These are phyloP conservation scores for Aspergillus sp. DNA, from an alignment of 2,329 filamentous ascomycete genomes.

Conservation along the genomic window DNA sequence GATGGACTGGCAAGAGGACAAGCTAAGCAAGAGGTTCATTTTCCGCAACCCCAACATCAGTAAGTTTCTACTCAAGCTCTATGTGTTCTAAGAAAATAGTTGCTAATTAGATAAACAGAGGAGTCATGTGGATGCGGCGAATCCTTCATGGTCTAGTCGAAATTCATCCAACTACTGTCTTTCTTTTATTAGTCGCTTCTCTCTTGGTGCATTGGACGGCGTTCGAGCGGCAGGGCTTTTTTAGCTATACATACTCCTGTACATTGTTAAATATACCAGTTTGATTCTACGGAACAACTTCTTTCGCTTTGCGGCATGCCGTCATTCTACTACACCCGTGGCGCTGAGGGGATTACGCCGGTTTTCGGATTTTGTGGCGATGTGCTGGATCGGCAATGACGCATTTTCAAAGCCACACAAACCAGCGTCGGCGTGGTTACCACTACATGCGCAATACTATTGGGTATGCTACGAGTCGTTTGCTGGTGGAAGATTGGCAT, in stretches of 20 bases:
- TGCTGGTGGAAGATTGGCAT: too few relatives aligned
- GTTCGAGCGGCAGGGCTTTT: slow-evolving; percentile 15
- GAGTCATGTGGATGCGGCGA: slow-evolving; percentile 94
- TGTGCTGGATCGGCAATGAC: not conserved
- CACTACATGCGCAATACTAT: too few relatives aligned
- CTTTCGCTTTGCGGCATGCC: slow-evolving; percentile 6
- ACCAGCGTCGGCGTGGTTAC: too few relatives aligned
- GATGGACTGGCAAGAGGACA: slow-evolving; percentile 98
- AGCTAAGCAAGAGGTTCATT: slow-evolving; percentile 82
- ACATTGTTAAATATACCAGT: slow-evolving; percentile 5
- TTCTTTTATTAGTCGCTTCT: slow-evolving; percentile 7
- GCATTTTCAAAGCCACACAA: not conserved
- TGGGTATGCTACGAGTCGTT: too few relatives aligned
- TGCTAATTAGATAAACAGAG: slow-evolving; percentile 50
- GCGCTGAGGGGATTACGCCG: too few relatives aligned
- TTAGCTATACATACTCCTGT: slow-evolving; percentile 6
- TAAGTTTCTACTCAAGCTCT: slow-evolving; percentile 45
- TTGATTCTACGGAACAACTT: slow-evolving; percentile 13
- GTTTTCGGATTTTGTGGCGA: not conserved
- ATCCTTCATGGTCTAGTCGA: slow-evolving; percentile 70
- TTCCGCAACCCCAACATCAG: slow-evolving; percentile 98
- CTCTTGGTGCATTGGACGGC: slow-evolving; percentile 30
- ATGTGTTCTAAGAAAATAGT: not conserved
- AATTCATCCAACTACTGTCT: slow-evolving; percentile 1
- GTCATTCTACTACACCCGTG: not conserved